A percentile compares a stretch with the other conserved stretches of the same genome.
phyloP scores from a whole-genome alignment of 2,329 filamentous ascomycete species.

The Aspergillus puulaauensis region DNA sequence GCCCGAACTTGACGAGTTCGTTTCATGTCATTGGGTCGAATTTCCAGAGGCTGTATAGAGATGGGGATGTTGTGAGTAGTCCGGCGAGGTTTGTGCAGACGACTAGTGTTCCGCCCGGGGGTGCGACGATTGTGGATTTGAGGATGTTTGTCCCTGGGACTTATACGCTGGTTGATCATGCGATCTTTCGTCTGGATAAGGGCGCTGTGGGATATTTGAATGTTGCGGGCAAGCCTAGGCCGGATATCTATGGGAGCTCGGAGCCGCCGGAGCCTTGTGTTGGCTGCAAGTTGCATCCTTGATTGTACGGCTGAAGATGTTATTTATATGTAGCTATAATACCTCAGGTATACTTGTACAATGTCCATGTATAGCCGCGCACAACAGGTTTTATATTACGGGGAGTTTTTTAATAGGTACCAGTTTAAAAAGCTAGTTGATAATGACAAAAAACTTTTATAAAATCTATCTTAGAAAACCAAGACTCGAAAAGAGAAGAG shows the following conservation, averaged over 20 bases:
- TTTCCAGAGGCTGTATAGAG: not conserved
- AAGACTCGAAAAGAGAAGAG: no score
- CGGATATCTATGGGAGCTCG: constrained; percentile 17
- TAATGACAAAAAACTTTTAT: no score
- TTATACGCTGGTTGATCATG: constrained; percentile 17
- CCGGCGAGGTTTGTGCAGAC: not conserved
- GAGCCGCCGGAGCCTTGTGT: not conserved
- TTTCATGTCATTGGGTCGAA: not conserved
- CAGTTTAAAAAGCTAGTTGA: no score
- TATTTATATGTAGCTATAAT: no score
- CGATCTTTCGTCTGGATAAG: constrained; percentile 36
- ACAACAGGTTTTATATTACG: no score
- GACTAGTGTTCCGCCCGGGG: not conserved
- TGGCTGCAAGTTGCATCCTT: not conserved
- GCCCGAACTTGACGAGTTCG: not conserved
- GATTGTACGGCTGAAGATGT: not conserved
- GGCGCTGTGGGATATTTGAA: constrained; percentile 37
- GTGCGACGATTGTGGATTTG: not conserved
- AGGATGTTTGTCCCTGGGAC: not conserved
- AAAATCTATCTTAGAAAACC: no score
- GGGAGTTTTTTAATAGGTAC: no score
- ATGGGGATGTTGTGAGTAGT: not conserved
- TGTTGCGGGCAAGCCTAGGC: constrained; percentile 29
- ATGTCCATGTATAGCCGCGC: no score
- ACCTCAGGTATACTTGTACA: no score